Evolutionary conservation across 179 eudicot genomes (phyloP).

Genomic region (Sideroxylon spinosum): DNA sequence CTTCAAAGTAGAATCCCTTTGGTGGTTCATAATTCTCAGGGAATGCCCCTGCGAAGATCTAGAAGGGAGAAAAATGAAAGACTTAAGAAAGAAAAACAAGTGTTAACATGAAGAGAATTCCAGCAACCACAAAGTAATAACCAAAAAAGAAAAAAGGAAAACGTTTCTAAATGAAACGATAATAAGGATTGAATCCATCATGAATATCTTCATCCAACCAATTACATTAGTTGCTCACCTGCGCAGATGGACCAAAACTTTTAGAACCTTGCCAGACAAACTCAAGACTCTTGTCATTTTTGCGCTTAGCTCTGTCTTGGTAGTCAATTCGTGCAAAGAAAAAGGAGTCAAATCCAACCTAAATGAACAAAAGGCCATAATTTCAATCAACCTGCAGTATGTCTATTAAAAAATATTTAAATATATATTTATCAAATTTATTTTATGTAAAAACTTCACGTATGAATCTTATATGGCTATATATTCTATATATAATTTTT

Average conservation of each 20-base stretch:
- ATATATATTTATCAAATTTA: too few relatives aligned
- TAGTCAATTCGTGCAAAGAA: slow-evolving; percentile 88
- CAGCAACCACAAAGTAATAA: not conserved
- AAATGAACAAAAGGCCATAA: slow-evolving; percentile 8
- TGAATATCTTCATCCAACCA: not conserved
- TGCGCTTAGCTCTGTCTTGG: slow-evolving; percentile 81
- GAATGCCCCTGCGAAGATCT: slow-evolving; percentile 92
- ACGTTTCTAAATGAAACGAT: not conserved
- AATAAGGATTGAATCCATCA: not conserved
- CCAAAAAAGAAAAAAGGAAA: not conserved
- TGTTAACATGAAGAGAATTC: not conserved
- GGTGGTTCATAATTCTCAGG: slow-evolving; percentile 88
- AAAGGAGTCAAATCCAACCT: slow-evolving; percentile 95
- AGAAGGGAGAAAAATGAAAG: slow-evolving; percentile 14
- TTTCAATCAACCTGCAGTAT: slow-evolving; percentile 4
- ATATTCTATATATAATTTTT: too few relatives aligned
- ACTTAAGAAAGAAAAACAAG: not conserved
- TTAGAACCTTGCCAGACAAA: slow-evolving; percentile 84
- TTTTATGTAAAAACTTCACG: too few relatives aligned
- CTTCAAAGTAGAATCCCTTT: slow-evolving; percentile 71
- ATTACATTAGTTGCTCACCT: slow-evolving; percentile 33
- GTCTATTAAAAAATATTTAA: not conserved
- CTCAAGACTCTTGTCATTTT: slow-evolving; percentile 74
- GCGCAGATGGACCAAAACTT: slow-evolving; percentile 67
- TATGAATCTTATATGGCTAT: too few relatives aligned